Base-by-base conservation (phyloP, 306 rosid species). In the Dalbergia cochinchinensis region DNA sequence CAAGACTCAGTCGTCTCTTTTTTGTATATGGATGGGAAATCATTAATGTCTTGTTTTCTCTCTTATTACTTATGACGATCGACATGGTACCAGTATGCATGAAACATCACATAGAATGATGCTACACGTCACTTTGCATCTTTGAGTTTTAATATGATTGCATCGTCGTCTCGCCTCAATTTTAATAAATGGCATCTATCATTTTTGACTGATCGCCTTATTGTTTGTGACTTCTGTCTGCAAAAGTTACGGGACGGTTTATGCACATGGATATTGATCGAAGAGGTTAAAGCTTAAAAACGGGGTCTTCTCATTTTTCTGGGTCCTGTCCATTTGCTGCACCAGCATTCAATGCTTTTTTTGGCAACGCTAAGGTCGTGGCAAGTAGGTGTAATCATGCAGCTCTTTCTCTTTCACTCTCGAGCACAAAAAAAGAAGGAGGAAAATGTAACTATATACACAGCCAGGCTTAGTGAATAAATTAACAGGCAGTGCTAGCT, bases 261-360 rank as follows among this genome's bases (percentile, higher is more conserved):
- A 55, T 54, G 58, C 59, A 53, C 2, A 26, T 26, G 31, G 31
- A 26, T 26, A 26, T 26, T 26, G 45, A 65, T 9, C 18, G 60
- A 53, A 16, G 73, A 51, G 39, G 51, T 72, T 33, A 57, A 35
- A 67, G 34, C 22, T 50, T 57, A 31, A 65, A 65, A 59, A 62
- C 7, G 39, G 72, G 41, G 8, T 50, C 5, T 18, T 57, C 54
- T 65, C 63, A 60, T 39, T 82, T 79, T 51, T 53, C 79, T 78
- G 66, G 33, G 41, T 57, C 20, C 45, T 79, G 91, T 82, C 89
- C 41, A 76, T 39, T 71, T 80, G 91, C 69, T 77, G 92, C 81
- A 37, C 20, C 70, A 73, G 73, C 83, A 89, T 84, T 87, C 18
- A 91, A 65, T 89, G 78, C 31, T 20, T 8, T 69, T 20, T 85